A percentile compares a stretch with the other conserved stretches of the same genome.
Conservation (phyloP, 257 asterid species). For the Solanum gandarillasii region DNA sequence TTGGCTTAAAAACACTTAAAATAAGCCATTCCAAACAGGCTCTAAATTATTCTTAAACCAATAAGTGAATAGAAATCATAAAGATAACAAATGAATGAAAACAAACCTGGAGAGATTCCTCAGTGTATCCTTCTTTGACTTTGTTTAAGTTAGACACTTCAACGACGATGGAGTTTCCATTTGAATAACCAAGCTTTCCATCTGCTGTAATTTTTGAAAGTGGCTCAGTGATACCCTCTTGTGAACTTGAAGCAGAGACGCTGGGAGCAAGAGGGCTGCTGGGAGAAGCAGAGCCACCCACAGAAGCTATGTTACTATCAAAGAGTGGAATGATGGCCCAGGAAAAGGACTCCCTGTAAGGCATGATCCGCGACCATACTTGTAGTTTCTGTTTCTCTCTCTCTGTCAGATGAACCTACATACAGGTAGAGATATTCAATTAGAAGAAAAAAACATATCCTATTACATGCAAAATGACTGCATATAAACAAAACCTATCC, state of each 20-base stretch:
- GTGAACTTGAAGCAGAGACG: slow-evolving; percentile 58
- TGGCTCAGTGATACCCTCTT: slow-evolving; percentile 70
- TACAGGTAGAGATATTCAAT: not conserved
- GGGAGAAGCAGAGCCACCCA: slow-evolving; percentile 89
- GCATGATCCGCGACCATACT: slow-evolving; percentile 98
- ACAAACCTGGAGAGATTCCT: slow-evolving; percentile 89
- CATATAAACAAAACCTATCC: not conserved
- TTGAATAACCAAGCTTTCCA: slow-evolving; percentile 82
- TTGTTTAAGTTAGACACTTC: slow-evolving; percentile 96
- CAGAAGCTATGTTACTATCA: slow-evolving; percentile 68
- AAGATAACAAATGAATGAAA: not conserved
- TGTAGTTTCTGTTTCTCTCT: slow-evolving; percentile 97
- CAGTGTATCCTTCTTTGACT: slow-evolving; percentile 97
- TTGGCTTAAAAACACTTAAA: not conserved
- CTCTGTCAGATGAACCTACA: slow-evolving; percentile 82
- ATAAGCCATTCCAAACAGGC: not conserved
- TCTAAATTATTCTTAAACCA: not conserved
- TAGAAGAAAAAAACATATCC: not conserved
- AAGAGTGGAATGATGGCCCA: slow-evolving; percentile 98
- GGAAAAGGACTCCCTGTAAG: slow-evolving; percentile 87
- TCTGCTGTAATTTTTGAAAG: slow-evolving; percentile 69
- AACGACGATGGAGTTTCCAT: slow-evolving; percentile 83
- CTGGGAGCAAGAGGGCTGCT: slow-evolving; percentile 88
- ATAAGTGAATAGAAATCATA: not conserved
- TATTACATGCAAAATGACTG: not conserved